Conservation (phyloP, 2,329 filamentous ascomycete species). For the Colletotrichum agaves region DNA sequence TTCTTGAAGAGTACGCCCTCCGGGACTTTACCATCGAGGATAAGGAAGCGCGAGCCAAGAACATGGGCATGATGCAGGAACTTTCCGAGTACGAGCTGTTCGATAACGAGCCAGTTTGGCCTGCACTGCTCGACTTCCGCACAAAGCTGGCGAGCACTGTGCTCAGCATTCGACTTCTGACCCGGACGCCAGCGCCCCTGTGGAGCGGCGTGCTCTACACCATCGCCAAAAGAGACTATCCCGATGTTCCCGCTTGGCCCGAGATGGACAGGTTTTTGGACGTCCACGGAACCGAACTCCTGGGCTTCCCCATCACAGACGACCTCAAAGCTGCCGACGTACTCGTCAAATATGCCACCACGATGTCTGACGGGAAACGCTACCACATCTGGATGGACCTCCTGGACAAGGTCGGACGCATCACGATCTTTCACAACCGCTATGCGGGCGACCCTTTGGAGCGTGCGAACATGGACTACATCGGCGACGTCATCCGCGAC, state of each 20-base stretch:
- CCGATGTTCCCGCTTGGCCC: neutral
- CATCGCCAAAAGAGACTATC: neutral
- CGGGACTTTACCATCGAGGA: neutral
- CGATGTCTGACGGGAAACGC: neutral
- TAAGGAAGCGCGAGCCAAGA: neutral
- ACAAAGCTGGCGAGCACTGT: neutral
- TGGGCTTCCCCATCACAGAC: neutral
- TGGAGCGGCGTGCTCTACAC: conserved; percentile 6
- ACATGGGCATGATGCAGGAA: neutral
- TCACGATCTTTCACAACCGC: neutral
- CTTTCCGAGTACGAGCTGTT: neutral
- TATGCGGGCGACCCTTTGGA: neutral
- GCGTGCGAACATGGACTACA: neutral
- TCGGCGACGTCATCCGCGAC: neutral
- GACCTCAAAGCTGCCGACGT: neutral
- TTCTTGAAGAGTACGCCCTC: neutral
- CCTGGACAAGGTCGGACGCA: neutral
- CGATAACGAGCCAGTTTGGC: conserved; percentile 3
- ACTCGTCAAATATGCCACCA: neutral
- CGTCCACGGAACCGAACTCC: conserved; percentile 1
- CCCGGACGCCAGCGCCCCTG: neutral
- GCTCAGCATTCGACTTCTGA: neutral
- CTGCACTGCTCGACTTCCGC: neutral
- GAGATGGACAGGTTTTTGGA: conserved; percentile 6
- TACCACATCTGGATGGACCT: neutral